phyloP scores from a whole-genome alignment of 1,284 basidiomycete species.

The Neonothopanus nambi region DNA sequence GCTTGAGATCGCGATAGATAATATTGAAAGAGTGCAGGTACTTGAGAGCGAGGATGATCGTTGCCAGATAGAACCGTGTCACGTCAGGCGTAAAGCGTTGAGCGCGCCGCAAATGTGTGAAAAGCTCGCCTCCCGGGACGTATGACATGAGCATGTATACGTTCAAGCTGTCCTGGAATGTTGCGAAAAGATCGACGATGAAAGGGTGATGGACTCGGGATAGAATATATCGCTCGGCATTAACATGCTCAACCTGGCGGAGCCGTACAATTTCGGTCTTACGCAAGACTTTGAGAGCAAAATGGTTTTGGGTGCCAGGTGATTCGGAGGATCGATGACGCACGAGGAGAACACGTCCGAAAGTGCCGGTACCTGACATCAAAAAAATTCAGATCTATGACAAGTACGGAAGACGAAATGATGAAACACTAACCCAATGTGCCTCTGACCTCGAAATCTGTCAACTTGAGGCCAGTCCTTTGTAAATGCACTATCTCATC shows the following conservation, averaged over 20 bases:
- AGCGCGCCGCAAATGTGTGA: conserved; percentile 89
- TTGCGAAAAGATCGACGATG: conserved; percentile 88
- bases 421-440: conserved; percentile 59
- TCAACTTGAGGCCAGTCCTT: conserved; percentile 58
- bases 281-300: conserved; percentile 90
- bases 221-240: conserved; percentile 95
- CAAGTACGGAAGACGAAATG: background rate
- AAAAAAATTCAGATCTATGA: conserved; percentile 12
- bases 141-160: conserved; percentile 99
- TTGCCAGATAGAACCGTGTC: conserved; percentile 97
- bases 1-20: conserved; percentile 98
- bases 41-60: conserved; percentile 93
- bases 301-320: conserved; percentile 62
- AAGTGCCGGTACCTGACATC: conserved; percentile 83
- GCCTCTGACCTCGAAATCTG: conserved; percentile 80
- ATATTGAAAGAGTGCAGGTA: conserved; percentile 98
- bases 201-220: conserved; percentile 83
- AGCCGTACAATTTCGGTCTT: conserved; percentile 94
- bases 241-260: conserved; percentile 98
- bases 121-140: conserved; percentile 96
- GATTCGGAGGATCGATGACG: conserved; percentile 54
- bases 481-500: conserved; percentile 68
- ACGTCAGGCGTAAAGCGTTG: conserved; percentile 97
- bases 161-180: conserved; percentile 94
- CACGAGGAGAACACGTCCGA: conserved; percentile 89